Evolutionary conservation across 495 filamentous ascomycete genomes (phyloP), one percentile per base, ranked within the genome.

Genomic region (Monascus purpureus): DNA sequence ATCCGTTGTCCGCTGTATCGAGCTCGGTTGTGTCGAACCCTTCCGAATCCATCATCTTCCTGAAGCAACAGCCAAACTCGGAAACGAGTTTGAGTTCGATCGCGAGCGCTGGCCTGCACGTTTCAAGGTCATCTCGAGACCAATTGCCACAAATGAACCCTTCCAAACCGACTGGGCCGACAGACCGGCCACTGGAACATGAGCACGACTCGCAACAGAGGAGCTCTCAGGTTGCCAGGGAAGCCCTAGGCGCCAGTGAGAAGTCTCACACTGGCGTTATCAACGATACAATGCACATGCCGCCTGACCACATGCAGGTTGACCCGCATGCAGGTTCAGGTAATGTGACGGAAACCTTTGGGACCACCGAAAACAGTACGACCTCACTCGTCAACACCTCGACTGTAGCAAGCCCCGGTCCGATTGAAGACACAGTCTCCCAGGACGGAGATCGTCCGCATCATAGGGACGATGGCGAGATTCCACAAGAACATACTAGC

Each of bases 381-480:
- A 24, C 35, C 13, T 49, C 55, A 5, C 43, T 63, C 17, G 56
- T 62, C 37, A 55, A 59, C 35, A 42, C 46, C 24, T 55, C 61
- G 6, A 65, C 61, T 9, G 59, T 65, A 26, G 61, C 61, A 8
- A 65, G 61, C 13, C 61, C 61, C 7, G 61, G 59, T 9, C 59
- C 59, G 1, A 65, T 65, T 13, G 61, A 65, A 17, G 61, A 65
- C 16, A 52, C 57, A 0, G 39, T 41, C 16, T 60, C 59, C 9
- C 61, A 63, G 20, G 61, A 63, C 47, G 59, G 53, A 17, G 57
- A 63, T 28, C 53, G 49, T 29, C 40, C 46, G 16, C 55, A 46
- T 22, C 52, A 52, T 35, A 47, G 54, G 7, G 54, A 53, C 22
- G 52, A 55, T 28, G 38, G 43, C 17, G 57, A 64, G 23, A 39